Percentiles rank a stretch among this genome's conserved stretches.
Conservation (phyloP, 257 asterid genomes). For the Nemophila menziesii region DNA sequence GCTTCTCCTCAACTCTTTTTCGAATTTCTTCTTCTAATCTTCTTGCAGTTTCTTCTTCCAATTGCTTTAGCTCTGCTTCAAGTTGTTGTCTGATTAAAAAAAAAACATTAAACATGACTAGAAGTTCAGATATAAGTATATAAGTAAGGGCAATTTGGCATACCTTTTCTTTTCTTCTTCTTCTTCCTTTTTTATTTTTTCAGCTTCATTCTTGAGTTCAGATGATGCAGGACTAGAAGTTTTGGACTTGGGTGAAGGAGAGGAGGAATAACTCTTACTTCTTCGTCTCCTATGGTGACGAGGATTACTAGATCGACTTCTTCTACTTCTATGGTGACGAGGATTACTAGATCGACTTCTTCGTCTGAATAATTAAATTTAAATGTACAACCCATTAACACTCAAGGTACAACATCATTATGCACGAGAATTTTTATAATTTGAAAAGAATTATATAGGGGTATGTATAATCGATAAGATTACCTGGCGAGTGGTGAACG, state of each 20-base stretch:
- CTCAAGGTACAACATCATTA: too few species aligned
- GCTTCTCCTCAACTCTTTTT: conserved; percentile 62
- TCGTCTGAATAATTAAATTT: conserved; percentile 31
- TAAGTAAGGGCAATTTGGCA: too few species aligned
- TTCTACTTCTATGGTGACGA: conserved; percentile 41
- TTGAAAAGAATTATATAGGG: too few species aligned
- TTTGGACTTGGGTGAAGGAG: conserved; percentile 50
- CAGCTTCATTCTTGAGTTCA: conserved; percentile 43
- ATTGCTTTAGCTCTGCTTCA: conserved; percentile 69
- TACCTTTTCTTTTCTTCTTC: conserved; percentile 72
- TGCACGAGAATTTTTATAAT: too few species aligned
- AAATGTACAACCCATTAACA: background rate
- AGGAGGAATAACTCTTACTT: conserved; percentile 45
- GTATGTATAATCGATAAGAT: conserved; percentile 1
- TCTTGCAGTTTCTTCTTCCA: conserved; percentile 88
- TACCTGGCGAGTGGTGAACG: conserved; percentile 57
- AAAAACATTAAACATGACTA: conserved; percentile 1
- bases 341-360: conserved; percentile 49
- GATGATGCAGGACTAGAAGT: conserved; percentile 41
- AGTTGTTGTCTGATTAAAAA: conserved; percentile 49
- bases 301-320: conserved; percentile 56
- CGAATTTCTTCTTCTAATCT: conserved; percentile 85
- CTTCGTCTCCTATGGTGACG: conserved; percentile 57
- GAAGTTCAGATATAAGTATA: background rate
- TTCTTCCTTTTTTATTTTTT: conserved; percentile 53